Conservation (phyloP, 2,329 filamentous ascomycete genomes). For the Penicillium hordei region DNA sequence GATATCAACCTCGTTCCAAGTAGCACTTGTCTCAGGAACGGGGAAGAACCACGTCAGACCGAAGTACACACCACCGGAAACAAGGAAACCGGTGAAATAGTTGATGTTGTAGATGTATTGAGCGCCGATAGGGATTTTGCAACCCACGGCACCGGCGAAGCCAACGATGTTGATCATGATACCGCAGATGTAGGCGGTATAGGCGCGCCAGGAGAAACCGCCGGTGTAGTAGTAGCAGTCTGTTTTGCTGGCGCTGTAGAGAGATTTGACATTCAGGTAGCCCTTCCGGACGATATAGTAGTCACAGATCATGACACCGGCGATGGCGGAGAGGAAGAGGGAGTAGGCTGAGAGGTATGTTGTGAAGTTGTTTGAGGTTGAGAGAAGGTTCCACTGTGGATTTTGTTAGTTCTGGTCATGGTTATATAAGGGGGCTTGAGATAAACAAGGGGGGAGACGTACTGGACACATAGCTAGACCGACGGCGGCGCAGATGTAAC, state of each 20-base stretch:
- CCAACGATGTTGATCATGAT: slow-evolving; percentile 90
- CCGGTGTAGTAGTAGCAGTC: slow-evolving; percentile 70
- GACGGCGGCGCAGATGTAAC: slow-evolving; percentile 77
- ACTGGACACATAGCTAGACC: slow-evolving; percentile 83
- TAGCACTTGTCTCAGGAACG: slow-evolving; percentile 69
- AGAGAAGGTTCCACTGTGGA: slow-evolving; percentile 64
- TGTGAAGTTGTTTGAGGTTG: slow-evolving; percentile 76
- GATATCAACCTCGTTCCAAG: slow-evolving; percentile 71
- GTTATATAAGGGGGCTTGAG: not conserved
- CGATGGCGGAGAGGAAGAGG: slow-evolving; percentile 90
- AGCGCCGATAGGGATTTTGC: slow-evolving; percentile 70
- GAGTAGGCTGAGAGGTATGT: slow-evolving; percentile 90
- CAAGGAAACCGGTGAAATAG: slow-evolving; percentile 81
- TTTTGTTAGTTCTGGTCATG: slow-evolving; percentile 13
- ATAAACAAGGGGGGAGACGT: slow-evolving; percentile 13
- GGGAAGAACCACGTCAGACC: slow-evolving; percentile 67
- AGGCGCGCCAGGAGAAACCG: slow-evolving; percentile 81
- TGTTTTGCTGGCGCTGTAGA: slow-evolving; percentile 67
- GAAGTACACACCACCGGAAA: slow-evolving; percentile 69
- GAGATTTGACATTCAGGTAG: slow-evolving; percentile 72
- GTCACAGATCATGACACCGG: slow-evolving; percentile 84
- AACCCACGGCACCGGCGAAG: slow-evolving; percentile 78
- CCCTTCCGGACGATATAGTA: slow-evolving; percentile 85
- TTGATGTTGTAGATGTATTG: slow-evolving; percentile 87
- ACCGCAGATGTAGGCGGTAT: slow-evolving; percentile 75